These are phyloP conservation scores for Erodium moschatum DNA, from an alignment of 441 rosid species.

Conservation along the genomic window DNA sequence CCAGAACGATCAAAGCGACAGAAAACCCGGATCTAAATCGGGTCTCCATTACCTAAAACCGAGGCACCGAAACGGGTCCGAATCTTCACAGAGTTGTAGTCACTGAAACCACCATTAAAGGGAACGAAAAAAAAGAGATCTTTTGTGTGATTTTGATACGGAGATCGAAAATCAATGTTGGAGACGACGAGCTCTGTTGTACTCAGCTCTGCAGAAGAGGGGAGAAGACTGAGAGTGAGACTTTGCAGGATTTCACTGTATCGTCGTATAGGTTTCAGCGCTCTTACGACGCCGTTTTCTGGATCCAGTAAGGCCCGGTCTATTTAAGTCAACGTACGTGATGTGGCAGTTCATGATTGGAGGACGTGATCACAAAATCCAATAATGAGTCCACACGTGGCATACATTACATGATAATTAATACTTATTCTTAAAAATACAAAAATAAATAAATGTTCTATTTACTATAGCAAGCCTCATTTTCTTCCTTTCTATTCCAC, in stretches of 20 bases:
- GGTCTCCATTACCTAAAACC: constrained; percentile 33
- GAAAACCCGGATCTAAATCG: constrained; percentile 54
- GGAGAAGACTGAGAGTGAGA: constrained; percentile 4
- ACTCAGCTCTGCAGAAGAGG: background rate
- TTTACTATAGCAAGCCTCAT: too few relatives aligned
- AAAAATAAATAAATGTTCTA: too few relatives aligned
- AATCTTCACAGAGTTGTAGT: background rate
- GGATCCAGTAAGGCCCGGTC: background rate
- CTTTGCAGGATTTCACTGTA: background rate
- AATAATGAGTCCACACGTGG: background rate
- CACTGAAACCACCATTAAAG: constrained; percentile 32
- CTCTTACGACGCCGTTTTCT: constrained; percentile 1
- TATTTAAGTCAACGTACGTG: background rate
- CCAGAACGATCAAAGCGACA: constrained; percentile 28
- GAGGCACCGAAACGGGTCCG: background rate
- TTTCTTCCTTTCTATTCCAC: too few relatives aligned
- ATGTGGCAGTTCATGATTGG: constrained; percentile 6
- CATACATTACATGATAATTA: background rate
- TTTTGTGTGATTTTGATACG: background rate
- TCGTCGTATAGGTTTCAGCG: background rate
- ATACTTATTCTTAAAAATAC: background rate
- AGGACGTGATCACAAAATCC: background rate
- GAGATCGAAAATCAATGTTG: constrained; percentile 7
- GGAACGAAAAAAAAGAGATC: background rate
- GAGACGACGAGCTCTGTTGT: constrained; percentile 12